Evolutionary conservation across 257 asterid species (phyloP).

Genomic region (Solanum piurae): DNA sequence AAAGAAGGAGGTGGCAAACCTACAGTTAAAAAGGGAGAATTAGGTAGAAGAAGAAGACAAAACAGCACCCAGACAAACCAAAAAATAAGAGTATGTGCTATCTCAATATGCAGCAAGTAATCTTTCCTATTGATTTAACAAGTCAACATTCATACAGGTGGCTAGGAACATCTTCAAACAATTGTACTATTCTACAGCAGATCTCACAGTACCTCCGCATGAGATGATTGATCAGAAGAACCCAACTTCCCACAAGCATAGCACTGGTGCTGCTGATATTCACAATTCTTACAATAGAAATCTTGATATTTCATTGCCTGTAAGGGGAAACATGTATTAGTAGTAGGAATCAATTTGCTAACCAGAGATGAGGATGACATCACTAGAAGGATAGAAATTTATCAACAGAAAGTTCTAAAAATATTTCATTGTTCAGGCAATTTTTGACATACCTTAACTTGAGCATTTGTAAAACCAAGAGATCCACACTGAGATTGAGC

Average conservation of each 20-base stretch:
- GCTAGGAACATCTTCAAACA: neutral
- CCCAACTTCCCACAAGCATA: slow-evolving; percentile 80
- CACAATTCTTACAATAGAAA: slow-evolving; percentile 66
- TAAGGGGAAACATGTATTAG: neutral
- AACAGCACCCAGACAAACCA: neutral
- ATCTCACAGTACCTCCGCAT: slow-evolving; percentile 48
- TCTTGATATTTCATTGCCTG: slow-evolving; percentile 32
- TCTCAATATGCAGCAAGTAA: neutral
- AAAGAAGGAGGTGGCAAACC: neutral
- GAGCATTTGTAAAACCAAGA: slow-evolving; percentile 43
- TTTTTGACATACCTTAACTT: slow-evolving; percentile 34
- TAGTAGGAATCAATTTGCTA: neutral
- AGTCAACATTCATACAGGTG: neutral
- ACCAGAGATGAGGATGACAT: neutral
- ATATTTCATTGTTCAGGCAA: neutral
- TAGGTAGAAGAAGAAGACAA: neutral
- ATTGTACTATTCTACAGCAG: neutral
- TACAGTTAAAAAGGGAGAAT: neutral
- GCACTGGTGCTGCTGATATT: slow-evolving; percentile 69
- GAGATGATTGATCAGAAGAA: slow-evolving; percentile 69
- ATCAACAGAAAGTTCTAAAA: neutral
- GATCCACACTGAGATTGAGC: slow-evolving; percentile 48
- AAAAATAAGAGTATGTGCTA: neutral
- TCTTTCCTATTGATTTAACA: neutral
- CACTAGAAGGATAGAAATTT: neutral